Conservation (phyloP, 2,329 filamentous ascomycete genomes). For the Aspergillus transmontanensis region DNA sequence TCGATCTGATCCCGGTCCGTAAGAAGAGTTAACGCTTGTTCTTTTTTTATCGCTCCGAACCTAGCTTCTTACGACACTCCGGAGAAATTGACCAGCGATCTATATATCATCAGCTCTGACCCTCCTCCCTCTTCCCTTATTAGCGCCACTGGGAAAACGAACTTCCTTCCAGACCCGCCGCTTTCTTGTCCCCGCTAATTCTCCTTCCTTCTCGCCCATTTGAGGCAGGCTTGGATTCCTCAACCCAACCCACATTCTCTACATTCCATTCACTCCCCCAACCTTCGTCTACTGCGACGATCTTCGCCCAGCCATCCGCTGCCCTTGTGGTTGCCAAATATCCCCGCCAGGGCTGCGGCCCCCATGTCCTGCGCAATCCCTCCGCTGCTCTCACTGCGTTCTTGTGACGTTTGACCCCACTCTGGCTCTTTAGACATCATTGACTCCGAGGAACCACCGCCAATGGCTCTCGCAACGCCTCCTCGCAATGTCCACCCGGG, state of each 20-base stretch:
- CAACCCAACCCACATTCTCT: background rate
- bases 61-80: background rate
- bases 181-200: constrained; percentile 1
- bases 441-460: constrained; percentile 13
- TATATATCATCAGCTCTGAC: constrained; percentile 22
- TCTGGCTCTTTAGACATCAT: constrained; percentile 15
- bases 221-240: background rate
- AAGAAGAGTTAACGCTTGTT: background rate
- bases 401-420: constrained; percentile 12
- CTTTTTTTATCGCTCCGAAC: background rate
- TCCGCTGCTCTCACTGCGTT: constrained; percentile 16
- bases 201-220: background rate
- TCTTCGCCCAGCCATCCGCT: background rate
- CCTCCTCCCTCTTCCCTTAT: constrained; percentile 16
- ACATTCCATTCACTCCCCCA: constrained; percentile 1
- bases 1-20: background rate
- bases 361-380: constrained; percentile 35
- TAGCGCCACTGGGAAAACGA: constrained; percentile 9
- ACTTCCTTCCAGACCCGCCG: constrained; percentile 4
- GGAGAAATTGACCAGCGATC: background rate
- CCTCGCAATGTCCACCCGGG: constrained; percentile 43
- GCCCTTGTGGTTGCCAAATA: constrained; percentile 6
- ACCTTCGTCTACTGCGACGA: background rate
- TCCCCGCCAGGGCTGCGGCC: constrained; percentile 27
- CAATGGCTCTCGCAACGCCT: constrained; percentile 38